Evolutionary conservation across 441 rosid genomes (phyloP).

Genomic region (Corymbia calophylla): DNA sequence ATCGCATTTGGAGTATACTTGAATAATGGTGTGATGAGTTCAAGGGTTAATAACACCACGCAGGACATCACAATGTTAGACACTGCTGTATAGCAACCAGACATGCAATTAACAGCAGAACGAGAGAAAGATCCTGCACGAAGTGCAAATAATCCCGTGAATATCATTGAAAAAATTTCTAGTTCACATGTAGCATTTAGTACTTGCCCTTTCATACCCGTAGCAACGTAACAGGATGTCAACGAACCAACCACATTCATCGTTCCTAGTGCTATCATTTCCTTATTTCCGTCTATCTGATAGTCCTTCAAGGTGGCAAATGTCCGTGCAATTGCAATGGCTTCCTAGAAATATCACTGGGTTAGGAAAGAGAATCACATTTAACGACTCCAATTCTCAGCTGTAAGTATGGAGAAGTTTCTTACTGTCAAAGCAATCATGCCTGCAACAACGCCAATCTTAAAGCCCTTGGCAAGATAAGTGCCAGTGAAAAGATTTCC

Average conservation of each 20-base stretch:
- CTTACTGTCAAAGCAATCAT: slow-evolving; percentile 3
- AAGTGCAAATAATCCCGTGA: neutral
- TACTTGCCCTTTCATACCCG: neutral
- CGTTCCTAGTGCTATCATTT: slow-evolving; percentile 4
- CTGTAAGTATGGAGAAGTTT: neutral
- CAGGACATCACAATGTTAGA: neutral
- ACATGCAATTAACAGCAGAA: neutral
- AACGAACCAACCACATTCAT: slow-evolving; percentile 7
- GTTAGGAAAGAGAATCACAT: neutral
- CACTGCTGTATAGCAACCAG: neutral
- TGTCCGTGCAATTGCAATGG: slow-evolving; percentile 4
- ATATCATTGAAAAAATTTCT: neutral
- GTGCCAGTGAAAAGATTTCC: slow-evolving; percentile 2
- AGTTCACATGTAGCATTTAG: neutral
- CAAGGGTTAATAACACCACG: neutral
- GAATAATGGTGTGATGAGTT: neutral
- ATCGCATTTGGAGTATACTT: neutral
- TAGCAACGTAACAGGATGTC: slow-evolving; percentile 1
- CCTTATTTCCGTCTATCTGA: slow-evolving; percentile 9
- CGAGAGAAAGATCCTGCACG: slow-evolving; percentile 7
- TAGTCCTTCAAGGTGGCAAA: slow-evolving; percentile 7
- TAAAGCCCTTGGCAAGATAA: neutral
- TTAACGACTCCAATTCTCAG: neutral
- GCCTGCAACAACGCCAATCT: slow-evolving; percentile 4
- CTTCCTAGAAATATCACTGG: neutral